Conservation (phyloP, 2,329 filamentous ascomycete genomes). For the Hypomyces perniciosus region DNA sequence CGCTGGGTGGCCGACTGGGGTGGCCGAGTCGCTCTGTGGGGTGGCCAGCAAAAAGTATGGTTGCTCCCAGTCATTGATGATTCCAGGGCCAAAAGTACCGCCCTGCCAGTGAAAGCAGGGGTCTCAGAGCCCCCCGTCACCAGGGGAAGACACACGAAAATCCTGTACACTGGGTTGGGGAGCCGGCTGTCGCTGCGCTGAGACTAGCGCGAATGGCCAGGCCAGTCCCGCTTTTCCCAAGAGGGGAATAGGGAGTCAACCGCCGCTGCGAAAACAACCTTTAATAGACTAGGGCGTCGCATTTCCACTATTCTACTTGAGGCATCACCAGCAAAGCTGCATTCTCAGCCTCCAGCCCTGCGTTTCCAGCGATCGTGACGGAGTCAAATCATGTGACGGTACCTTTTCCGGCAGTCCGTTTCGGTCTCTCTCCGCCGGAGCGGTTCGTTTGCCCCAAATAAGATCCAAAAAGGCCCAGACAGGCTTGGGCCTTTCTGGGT, state of each 20-base stretch:
- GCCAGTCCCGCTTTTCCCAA: slow-evolving; percentile 1
- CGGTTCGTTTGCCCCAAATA: not conserved
- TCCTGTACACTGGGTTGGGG: slow-evolving; percentile 10
- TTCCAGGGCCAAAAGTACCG: slow-evolving; percentile 9
- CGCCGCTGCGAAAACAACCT: not conserved
- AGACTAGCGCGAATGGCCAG: slow-evolving; percentile 5
- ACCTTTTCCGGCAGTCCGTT: slow-evolving; percentile 11
- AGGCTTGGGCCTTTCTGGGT: not conserved
- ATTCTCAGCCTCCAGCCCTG: slow-evolving; percentile 8
- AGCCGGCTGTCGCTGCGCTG: slow-evolving; percentile 8
- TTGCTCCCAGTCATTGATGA: not conserved
- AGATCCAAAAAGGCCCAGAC: not conserved
- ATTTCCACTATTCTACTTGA: not conserved
- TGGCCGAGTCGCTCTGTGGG: slow-evolving; percentile 4
- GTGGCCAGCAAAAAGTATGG: not conserved
- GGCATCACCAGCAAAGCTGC: not conserved
- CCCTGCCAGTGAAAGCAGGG: slow-evolving; percentile 5
- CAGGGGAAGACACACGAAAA: slow-evolving; percentile 1
- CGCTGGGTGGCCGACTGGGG: slow-evolving; percentile 5
- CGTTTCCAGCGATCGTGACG: slow-evolving; percentile 7
- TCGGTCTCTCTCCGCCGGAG: not conserved
- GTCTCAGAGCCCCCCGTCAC: not conserved
- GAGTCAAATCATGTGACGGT: slow-evolving; percentile 13
- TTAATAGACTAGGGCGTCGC: not conserved
- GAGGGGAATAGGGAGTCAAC: slow-evolving; percentile 2